Base-by-base conservation (phyloP, 495 filamentous ascomycete species). In the Neurospora sp. region DNA sequence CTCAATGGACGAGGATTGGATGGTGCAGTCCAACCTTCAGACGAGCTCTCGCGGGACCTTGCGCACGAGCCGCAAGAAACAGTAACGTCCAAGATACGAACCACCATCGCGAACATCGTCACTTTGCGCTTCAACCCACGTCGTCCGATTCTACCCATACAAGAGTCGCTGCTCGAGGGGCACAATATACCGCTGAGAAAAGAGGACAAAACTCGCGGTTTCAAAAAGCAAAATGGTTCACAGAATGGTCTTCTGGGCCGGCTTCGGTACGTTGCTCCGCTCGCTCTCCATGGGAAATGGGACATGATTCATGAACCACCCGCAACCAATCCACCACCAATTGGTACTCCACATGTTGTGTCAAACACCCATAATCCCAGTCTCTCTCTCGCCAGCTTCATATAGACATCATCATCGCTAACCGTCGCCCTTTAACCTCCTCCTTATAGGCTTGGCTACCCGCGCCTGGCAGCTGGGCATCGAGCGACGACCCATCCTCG, bases 381-480 rank as follows among this genome's bases (percentile, higher is more conserved):
- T 37, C 31, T 44, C 20, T 41, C 69, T n/a, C 40, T 68, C 65
- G n/a, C 22, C n/a, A 38, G 41, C 20, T 41, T 37, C 27, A 61
- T 61, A 6, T 31, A 31, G 14, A 37, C n/a, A 12, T 35, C 40
- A 37, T 35, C 14, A 65, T 65, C 22, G 53, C 53, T 65, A 37
- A 65, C 53, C 27, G 2, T 8, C 22, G 6, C 53, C 53, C 12
- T 65, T 14, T 27, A 3, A 3, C 53, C 22, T 27, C 20, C 20
- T 12, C 75, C 73, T 68, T 9, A 31, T 73, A 99, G 96, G 96
- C 86, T 79, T 97, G 79, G 93, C 90, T 78, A 91, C 94, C 79
- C 94, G 95, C 75, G 84, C 93, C 81, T 97, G 93, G 93, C 95
- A 97, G 83, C 91, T 98, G 81, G 96, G 94, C 76, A 94, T 99